Base-by-base conservation (phyloP, 306 rosid species). In the Alnus rubra region DNA sequence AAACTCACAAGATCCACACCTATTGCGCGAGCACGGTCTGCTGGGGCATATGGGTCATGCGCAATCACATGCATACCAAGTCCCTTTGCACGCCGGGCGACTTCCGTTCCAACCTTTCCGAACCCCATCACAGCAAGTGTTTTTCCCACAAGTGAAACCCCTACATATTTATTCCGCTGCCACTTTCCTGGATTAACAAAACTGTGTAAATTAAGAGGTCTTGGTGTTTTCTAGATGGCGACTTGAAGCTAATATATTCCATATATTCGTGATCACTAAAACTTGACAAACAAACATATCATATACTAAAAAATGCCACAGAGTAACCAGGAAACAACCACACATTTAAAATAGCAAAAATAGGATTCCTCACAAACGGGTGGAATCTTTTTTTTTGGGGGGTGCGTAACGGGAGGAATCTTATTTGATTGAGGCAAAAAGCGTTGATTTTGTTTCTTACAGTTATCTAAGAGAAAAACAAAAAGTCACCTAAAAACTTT, bases 41-140 rank as follows among this genome's bases (percentile, higher is more conserved):
- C 96, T 2, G 98, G 91, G 12, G 99, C 97, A 83, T 96, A 96
- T 0, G 99, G 99, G 30, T 96, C 99, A 49, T 96, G 99, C 4
- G 99, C 88, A 71, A 96, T 93, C 68, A 96, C 99, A 64, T 89
- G 92, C 99, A 96, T 96, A 8, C 99, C 99, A 62, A 96, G 97
- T 28, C 99, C 99, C 91, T 87, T 96, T 37, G 99, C 99, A 52
- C 99, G 91, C 42, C 99, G 91, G 49, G 99, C 97, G 83, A 96
- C 99, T 84, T 96, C 99, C 64, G 98, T 65, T 74, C 99, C 99
- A 69, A 96, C 99, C 88, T 96, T 96, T 11, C 99, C 99, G 33
- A 96, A 96, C n/a, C 99, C 99, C 94, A 96, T 67, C 53, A 96
- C 93, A 2, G 96, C 98, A 67, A 96, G 93, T 59, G 98, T 96